Evolutionary conservation across 1,284 basidiomycete species (phyloP), one percentile per base, ranked within the genome.

Genomic region (Microbotryum scabiosae): DNA sequence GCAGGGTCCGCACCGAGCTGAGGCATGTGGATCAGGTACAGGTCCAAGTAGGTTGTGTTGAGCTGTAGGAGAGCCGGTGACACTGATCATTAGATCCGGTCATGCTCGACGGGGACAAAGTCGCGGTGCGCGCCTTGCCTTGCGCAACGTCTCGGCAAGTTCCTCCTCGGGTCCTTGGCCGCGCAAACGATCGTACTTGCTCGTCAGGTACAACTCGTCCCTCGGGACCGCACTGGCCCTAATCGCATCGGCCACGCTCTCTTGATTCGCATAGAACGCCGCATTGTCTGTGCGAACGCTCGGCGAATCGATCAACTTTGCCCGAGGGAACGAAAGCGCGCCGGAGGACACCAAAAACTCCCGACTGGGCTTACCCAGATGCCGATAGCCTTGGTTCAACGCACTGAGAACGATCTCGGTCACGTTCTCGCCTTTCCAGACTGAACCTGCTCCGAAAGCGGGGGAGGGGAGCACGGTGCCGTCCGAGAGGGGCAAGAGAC

Each of bases 191-290:
- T 63, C 61, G 25, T 54, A 66, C 66, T 80, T 82, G 26, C 78
- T 79, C 2, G 82, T 79, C n/a, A 84, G 69, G 51, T 64, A 66
- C 3, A 66, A 51, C 14, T 56, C 25, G 25, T 64, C 59, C 7
- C 65, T 26, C 16, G 50, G 21, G n/a, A 63, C 25, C 2, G 62
- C 65, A 23, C 21, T 20, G 2, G 26, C n/a, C 18, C 49, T 9
- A 41, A 66, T 50, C 5, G 64, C 64, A 14, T 49, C 32, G n/a
- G 61, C 64, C 14, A 59, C 56, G 12, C 21, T 44, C n/a, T 46
- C 53, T 28, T 64, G 59, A 12, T 47, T 65, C 8, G 21, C 43
- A 43, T 66, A 62, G 48, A 59, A 45, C 9, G 54, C 30, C 5
- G 61, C 53, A 41, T 48, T 60, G 47, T 65, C 56, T 47, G 25